Evolutionary conservation across 441 rosid species (phyloP), one percentile per base, ranked within the genome.

Genomic region (Cnidoscolus chayamansa): DNA sequence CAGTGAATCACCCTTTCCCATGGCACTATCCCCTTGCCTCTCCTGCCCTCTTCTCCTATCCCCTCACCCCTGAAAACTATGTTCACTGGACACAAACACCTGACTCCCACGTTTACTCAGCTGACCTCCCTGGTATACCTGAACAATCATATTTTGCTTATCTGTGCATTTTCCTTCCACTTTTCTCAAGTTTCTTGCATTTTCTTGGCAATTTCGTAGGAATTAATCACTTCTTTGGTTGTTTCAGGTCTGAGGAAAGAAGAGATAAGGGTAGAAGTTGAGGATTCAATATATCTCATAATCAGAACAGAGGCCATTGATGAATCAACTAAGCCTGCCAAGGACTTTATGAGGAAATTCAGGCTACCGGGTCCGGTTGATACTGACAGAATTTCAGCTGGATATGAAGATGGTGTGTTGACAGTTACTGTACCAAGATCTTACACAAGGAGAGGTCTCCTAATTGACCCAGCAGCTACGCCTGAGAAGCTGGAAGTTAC

Each of bases 31-130:
- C 81, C 63, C 64, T 79, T 48, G 0, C 82, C 47, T 78, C 82
- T 69, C 77, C 81, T 62, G 68, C 83, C 57, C 69, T 77, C 53
- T 62, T 72, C 75, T 64, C 81, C 25, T 58, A 79, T 61, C 77
- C 77, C 16, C 10, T 72, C 61, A 48, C 69, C 77, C 86, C 86
- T 50, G 83, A 79, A 73, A 87, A 87, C 83, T 74, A 87, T 53
- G 82, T 93, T 78, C 88, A 82, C 40, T 88, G 97, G 97, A 49
- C 85, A 15, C 87, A 87, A 79, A 84, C 91, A 67, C 93, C 89
- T 1, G 91, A 86, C n/a, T 86, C 86, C 75, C 96, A 89, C 74
- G 55, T 88, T 74, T 93, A 71, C 87, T 87, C 91, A 63, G 94
- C 85, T 77, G 91, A 87, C 76, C 87, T 90, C 37, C 97, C 92